Evolutionary conservation across 805 yeast species (phyloP).

Genomic region (Starmerella davenportii): DNA sequence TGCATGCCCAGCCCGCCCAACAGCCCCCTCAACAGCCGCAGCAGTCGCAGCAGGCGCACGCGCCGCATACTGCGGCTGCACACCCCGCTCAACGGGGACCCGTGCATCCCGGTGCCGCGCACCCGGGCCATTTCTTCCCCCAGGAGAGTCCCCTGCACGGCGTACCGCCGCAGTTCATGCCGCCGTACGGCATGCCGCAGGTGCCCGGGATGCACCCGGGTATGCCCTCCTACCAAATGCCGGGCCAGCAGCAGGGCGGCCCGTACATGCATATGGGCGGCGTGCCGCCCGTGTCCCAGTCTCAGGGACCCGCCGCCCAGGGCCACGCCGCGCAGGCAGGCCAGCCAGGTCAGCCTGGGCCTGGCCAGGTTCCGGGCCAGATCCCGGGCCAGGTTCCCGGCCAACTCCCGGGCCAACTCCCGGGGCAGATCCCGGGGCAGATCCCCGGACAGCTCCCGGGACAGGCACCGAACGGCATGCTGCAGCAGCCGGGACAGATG

Average conservation of each 20-base stretch:
- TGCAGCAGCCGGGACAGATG: constrained; percentile 5
- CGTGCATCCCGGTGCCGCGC: too few species aligned
- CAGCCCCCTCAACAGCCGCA: constrained; percentile 4
- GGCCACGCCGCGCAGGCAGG: constrained; percentile 3
- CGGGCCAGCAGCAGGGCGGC: constrained; percentile 2
- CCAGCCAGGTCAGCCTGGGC: background rate
- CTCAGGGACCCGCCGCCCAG: constrained; percentile 3
- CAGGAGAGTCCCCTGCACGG: too few species aligned
- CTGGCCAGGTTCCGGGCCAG: constrained; percentile 1
- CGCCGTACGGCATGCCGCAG: constrained; percentile 6
- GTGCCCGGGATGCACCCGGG: constrained; percentile 5
- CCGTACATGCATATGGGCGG: constrained; percentile 1
- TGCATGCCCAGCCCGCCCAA: constrained; percentile 1
- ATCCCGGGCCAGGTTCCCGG: constrained; percentile 1
- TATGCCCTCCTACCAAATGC: constrained; percentile 1
- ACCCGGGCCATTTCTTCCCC: too few species aligned
- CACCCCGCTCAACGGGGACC: constrained; percentile 1
- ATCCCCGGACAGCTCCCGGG: background rate
- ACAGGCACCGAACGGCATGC: constrained; percentile 2
- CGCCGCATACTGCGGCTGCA: constrained; percentile 2
- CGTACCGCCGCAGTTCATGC: constrained; percentile 1
- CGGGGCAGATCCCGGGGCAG: background rate
- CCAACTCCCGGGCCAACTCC: background rate
- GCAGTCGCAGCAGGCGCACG: constrained; percentile 1
- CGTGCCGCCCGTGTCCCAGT: constrained; percentile 2